Percentiles rank a stretch among this genome's conserved stretches.
These are phyloP conservation scores for Sphagnum magellanicum DNA, from an alignment of 228 moss, liverwort and hornwort genomes.

Conservation along the genomic window DNA sequence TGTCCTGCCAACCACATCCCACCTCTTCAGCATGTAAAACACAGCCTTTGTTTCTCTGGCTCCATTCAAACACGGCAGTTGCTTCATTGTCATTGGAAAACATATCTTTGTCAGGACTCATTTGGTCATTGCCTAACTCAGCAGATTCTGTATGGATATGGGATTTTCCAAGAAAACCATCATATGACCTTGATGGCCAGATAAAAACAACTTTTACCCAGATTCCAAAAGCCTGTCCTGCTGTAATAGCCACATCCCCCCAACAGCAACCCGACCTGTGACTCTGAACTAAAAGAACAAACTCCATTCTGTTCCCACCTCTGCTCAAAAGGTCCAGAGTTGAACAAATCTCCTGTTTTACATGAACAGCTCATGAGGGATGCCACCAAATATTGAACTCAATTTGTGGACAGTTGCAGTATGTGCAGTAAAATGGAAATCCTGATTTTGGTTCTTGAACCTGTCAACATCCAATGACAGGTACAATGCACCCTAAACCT, in stretches of 20 bases:
- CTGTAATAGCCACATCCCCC: constrained; percentile 49
- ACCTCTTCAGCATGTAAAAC: constrained; percentile 48
- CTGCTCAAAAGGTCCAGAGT: constrained; percentile 61
- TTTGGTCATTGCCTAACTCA: not conserved
- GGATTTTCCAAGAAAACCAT: not conserved
- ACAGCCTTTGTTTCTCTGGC: constrained; percentile 12
- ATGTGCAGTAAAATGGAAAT: not conserved
- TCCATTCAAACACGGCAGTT: constrained; percentile 24
- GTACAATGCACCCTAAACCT: not conserved
- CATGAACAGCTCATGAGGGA: not conserved
- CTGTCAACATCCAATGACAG: not conserved
- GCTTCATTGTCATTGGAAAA: constrained; percentile 19
- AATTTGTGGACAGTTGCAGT: too few relatives aligned
- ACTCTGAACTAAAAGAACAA: constrained; percentile 60
- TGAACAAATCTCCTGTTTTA: constrained; percentile 38
- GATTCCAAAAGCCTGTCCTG: constrained; percentile 14
- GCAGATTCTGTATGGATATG: not conserved
- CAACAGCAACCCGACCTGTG: constrained; percentile 53
- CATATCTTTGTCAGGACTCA: not conserved
- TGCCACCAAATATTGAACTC: not conserved
- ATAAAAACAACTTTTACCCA: constrained; percentile 45
- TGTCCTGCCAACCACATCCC: constrained; percentile 49
- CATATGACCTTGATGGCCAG: constrained; percentile 35
- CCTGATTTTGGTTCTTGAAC: too few relatives aligned
- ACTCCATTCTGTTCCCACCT: constrained; percentile 19